These are phyloP conservation scores for Kodamaea kaohsiungensis DNA, from an alignment of 805 yeast genomes.

Conservation along the genomic window DNA sequence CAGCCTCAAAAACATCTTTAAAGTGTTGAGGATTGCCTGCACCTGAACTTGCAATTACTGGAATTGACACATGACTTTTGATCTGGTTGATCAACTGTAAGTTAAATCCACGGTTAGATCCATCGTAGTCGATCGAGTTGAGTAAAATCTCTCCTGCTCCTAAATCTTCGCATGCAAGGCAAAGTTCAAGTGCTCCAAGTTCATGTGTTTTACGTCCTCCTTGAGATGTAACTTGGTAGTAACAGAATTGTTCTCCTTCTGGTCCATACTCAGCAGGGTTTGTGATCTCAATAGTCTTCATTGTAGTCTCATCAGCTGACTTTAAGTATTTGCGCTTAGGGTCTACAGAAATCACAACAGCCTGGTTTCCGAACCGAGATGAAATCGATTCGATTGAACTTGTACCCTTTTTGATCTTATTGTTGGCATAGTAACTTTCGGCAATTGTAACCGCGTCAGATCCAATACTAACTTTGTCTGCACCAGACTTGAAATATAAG, in stretches of 20 bases:
- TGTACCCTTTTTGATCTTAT: constrained; percentile 61
- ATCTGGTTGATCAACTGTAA: constrained; percentile 79
- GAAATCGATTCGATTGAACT: constrained; percentile 95
- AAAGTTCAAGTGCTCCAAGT: constrained; percentile 87
- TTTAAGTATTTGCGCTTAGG: constrained; percentile 85
- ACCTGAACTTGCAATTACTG: constrained; percentile 97
- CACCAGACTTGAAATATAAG: constrained; percentile 92
- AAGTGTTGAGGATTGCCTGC: constrained; percentile 95
- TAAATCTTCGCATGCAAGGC: constrained; percentile 82
- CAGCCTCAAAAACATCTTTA: constrained; percentile 72
- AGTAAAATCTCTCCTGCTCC: constrained; percentile 96
- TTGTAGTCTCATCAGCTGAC: constrained; percentile 58
- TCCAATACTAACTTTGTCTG: constrained; percentile 98
- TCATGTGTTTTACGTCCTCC: constrained; percentile 92
- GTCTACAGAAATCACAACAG: constrained; percentile 97
- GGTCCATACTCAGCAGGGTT: constrained; percentile 63
- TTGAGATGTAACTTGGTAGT: constrained; percentile 94
- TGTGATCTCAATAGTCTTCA: constrained; percentile 62
- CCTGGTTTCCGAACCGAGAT: constrained; percentile 90
- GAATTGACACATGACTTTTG: constrained; percentile 75
- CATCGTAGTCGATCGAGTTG: constrained; percentile 96
- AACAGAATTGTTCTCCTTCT: constrained; percentile 84
- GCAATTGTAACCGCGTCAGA: constrained; percentile 95
- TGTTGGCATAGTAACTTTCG: constrained; percentile 67
- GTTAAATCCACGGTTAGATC: constrained; percentile 92